Base-by-base conservation (phyloP, 768 basidiomycete genomes). In the Hypholoma sublateritium region DNA sequence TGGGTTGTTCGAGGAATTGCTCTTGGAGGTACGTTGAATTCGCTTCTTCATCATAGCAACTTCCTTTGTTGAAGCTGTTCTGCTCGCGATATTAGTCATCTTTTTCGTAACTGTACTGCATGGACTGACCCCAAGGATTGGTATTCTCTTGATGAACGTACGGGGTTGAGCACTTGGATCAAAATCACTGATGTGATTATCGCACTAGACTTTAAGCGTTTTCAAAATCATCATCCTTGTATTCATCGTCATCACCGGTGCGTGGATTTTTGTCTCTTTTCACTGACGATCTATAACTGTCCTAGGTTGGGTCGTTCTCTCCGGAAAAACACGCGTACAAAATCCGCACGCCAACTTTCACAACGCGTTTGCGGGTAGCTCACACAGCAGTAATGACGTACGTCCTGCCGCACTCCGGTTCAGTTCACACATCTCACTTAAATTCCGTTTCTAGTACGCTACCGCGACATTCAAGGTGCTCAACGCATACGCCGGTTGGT, bases 1-100 rank as follows among this genome's bases (percentile, higher is more conserved):
- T 86, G 85, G 85, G 72, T 72, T 2, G 79, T 78, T 16, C 79
- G 85, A 51, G 83, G 83, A 0, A 84, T 87, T 52, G 85, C 82
- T 3, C 67, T 87, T 1, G 84, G 74, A 66, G 81, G 84, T 80
- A 36, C 13, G 70, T 59, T 6, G 5, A 41, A 36, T 5, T 0
- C 42, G 24, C n/a, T 45, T 39, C 54, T 13, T 36, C 19, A 6
- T 53, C 8, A 13, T n/a, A 17, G 1, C 7, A 3, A 8, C 8
- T 14, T 21, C 36, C 50, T 36, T 14, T 35, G 19, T 17, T 42
- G 7, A 32, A 35, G 22, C 44, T 25, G 41, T 13, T 42, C 24
- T 59, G 22, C 9, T 6, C 7, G 19, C 11, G 34, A 5, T 50
- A 45, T 6, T 52, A 85, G 84, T 80, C 1, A 83, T 83, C 5